Conservation (phyloP, 2,329 filamentous ascomycete species). For the Ceratocystis diversiconidia region DNA sequence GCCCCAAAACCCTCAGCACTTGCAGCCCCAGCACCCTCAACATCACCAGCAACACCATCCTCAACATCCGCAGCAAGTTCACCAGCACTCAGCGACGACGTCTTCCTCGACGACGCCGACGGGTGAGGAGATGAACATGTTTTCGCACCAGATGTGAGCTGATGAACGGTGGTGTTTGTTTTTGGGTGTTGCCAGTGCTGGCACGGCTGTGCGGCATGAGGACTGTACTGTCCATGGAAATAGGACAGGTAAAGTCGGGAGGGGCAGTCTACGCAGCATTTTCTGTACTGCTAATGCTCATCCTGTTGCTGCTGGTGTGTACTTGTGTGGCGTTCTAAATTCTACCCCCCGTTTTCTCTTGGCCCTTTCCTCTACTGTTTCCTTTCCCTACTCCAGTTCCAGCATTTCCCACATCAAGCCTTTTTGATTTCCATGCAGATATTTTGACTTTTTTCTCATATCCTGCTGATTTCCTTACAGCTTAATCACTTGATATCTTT, state of each 20-base stretch:
- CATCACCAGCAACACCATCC: constrained; percentile 15
- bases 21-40: constrained; percentile 27
- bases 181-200: neutral
- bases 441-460: neutral
- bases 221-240: too few relatives aligned
- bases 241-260: too few relatives aligned
- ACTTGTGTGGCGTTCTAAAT: neutral
- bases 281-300: too few relatives aligned
- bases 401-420: constrained; percentile 8
- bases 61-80: constrained; percentile 16
- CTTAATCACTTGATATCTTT: neutral
- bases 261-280: too few relatives aligned
- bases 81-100: constrained; percentile 11
- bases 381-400: neutral
- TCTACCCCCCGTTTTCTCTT: neutral
- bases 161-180: neutral
- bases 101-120: constrained; percentile 17
- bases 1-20: constrained; percentile 4
- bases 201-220: neutral
- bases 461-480: neutral
- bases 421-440: neutral
- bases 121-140: constrained; percentile 92
- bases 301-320: neutral
- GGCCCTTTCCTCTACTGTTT: too few relatives aligned
- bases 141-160: constrained; percentile 72